Base-by-base conservation (phyloP, 768 basidiomycete genomes). In the Boletus rubescentipes region DNA sequence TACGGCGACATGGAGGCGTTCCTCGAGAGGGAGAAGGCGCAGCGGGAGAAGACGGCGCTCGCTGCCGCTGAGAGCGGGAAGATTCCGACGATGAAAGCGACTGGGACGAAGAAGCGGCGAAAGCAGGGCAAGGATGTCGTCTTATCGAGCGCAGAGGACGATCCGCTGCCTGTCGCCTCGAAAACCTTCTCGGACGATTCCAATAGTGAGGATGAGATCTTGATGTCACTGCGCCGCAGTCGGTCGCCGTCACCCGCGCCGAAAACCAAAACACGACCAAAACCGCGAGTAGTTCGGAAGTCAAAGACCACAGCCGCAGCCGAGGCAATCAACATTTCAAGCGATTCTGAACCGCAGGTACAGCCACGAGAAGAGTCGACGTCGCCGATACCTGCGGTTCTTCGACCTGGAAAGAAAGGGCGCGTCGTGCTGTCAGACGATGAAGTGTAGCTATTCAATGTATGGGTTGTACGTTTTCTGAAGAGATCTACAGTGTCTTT, bases 1-100 rank as follows among this genome's bases (percentile, higher is more conserved):
- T 83, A 83, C 53, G 89, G 81, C 15, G 86, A 89, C 64, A 87
- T 93, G 69, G 86, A 89, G 46, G 82, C 77, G 6, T 97, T 97
- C 78, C 82, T 93, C 53, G 86, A 79, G 70, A 81, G 78, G 63
- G 94, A 96, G 72, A 81, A 79, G 62, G 74, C 57, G 46, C 68
- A 83, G 63, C 78, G 89, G 43, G 81, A 82, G 65, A 79, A 76
- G 67, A 78, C 72, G 34, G 70, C 78, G 4, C 74, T 73, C 23
- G 74, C 73, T 32, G 78, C 79, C 35, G 79, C 74, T 12, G 70
- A 76, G 48, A 68, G 62, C 46, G 79, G 75, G 5, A 75, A 60
- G 57, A 73, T 74, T 5, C 59, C 59, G 31, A 67, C 78, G 51
- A 81, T 83, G 72, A 73, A 69, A 5, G 74, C 77, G 12, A 69